These are phyloP conservation scores for Paratinospora sagittata DNA, from an alignment of 164 flowering plant genomes.

Conservation along the genomic window DNA sequence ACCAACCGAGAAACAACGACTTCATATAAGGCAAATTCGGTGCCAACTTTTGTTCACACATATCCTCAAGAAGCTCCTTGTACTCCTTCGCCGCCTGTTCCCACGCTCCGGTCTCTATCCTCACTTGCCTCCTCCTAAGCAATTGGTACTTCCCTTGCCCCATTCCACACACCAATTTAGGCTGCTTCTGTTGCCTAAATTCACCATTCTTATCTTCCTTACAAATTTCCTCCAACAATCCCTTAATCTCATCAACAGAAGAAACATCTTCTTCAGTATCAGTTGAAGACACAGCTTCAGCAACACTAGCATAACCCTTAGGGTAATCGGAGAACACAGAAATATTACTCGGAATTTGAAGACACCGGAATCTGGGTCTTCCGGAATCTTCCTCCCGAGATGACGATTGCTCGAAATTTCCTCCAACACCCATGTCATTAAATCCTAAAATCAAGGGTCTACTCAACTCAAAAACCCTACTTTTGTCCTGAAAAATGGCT, in stretches of 20 bases:
- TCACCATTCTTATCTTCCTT: conserved; percentile 26
- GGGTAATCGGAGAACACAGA: conserved; percentile 20
- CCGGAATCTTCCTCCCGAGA: conserved; percentile 21
- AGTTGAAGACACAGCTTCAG: conserved; percentile 48
- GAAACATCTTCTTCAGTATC: conserved; percentile 53
- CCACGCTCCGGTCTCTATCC: conserved; percentile 94
- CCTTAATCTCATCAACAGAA: conserved; percentile 41
- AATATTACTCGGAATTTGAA: conserved; percentile 16
- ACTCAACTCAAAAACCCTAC: conserved; percentile 9
- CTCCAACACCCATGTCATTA: conserved; percentile 24
- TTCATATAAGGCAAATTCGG: conserved; percentile 96
- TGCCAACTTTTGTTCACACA: conserved; percentile 86
- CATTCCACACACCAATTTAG: conserved; percentile 25
- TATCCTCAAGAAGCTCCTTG: conserved; percentile 67
- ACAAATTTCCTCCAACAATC: conserved; percentile 32
- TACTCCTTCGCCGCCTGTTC: conserved; percentile 78
- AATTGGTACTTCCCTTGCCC: conserved; percentile 26
- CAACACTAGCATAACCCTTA: conserved; percentile 51
- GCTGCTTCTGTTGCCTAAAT: conserved; percentile 10
- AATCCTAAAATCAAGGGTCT: background rate
- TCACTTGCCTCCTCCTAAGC: conserved; percentile 66
- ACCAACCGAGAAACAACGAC: conserved; percentile 94
- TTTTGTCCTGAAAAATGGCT: conserved; percentile 12
- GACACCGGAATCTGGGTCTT: conserved; percentile 18
- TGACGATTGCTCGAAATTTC: conserved; percentile 18